Conservation (phyloP, 345 rosid genomes). For the Erucastrum elatum region DNA sequence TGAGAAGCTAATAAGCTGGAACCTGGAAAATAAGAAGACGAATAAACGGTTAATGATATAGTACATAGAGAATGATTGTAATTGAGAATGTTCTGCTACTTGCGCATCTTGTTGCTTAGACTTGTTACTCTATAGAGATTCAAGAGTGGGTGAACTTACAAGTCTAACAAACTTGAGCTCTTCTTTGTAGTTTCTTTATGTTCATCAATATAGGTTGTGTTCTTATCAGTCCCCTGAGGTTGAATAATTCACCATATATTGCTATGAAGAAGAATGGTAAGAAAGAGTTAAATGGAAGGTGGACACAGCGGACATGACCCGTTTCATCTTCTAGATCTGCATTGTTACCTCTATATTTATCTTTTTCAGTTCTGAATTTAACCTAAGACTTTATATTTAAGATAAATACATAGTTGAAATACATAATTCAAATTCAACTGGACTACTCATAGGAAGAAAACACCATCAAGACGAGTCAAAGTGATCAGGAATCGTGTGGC, state of each 20-base stretch:
- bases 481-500: conserved; percentile 28
- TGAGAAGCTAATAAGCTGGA: background rate
- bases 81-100: no score
- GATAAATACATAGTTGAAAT: background rate
- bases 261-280: background rate
- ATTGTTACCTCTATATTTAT: background rate
- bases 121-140: background rate
- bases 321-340: background rate
- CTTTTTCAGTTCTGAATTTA: background rate
- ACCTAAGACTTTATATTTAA: background rate
- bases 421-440: background rate
- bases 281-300: background rate
- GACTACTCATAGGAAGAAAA: background rate
- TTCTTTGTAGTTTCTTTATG: background rate
- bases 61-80: no score
- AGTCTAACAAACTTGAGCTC: no score
- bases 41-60: no score
- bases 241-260: background rate
- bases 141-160: no score
- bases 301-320: background rate
- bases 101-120: background rate
- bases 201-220: background rate
- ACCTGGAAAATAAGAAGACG: background rate
- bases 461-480: conserved; percentile 1
- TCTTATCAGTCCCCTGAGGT: background rate